Evolutionary conservation across 768 basidiomycete species (phyloP), one percentile per base, ranked within the genome.

Genomic region (Dacryopinax primogenitus): DNA sequence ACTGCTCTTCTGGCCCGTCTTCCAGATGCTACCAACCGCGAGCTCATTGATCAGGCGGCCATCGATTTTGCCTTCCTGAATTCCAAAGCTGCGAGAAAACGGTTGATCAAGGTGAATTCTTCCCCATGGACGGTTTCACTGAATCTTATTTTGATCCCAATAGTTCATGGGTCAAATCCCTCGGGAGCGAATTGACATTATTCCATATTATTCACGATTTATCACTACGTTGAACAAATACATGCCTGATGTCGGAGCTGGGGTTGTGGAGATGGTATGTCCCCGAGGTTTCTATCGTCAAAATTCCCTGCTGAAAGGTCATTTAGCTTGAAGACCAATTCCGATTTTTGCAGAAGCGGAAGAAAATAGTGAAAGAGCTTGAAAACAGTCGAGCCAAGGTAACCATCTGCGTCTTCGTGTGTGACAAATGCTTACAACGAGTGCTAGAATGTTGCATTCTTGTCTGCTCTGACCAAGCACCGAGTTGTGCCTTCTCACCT

Each of bases 1-100:
- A 92, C 90, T 2, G 89, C 91, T 12, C 79, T 99, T 21, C 85
- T 99, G 37, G 86, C 88, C 34, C 88, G 93, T 32, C 80, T 99
- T 12, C 90, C 95, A 0, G 95, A 99, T 73, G 89, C 90, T n/a
- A 94, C 90, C 13, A 97, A 92, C 71, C 84, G 90, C 16, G 81
- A 83, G 1, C 74, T 92, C 66, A 89, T 98, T 65, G 96, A 99
- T 73, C 91, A 95, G 75, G 87, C 88, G 32, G 93, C 93, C 0
- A 84, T 97, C 37, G 95, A 99, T 68, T 99, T 99, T 74, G 91
- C 92, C 0, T 92, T 94, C 71, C 78, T 99, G 65, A 99, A 98
- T 72, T 94, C 92, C 44, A 98, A 98, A 74, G 92, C 95, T 23
- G 91, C 94, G 13, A 80, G 96, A 70, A 98, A 95, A 74, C 78